Conservation (phyloP, 805 yeast species). For the Metschnikowia henanensis region DNA sequence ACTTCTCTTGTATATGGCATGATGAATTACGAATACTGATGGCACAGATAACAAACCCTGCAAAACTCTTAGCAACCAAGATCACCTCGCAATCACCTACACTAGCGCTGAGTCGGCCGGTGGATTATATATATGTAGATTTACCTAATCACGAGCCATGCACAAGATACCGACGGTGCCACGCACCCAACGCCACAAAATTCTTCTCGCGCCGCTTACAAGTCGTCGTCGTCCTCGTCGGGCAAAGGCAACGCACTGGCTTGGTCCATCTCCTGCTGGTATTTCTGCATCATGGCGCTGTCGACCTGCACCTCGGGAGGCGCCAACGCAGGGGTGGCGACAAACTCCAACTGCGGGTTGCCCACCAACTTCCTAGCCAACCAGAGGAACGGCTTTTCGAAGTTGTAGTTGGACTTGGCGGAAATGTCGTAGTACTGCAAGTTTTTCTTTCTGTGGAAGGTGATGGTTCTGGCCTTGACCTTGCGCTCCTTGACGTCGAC, state of each 20-base stretch:
- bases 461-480: slow-evolving; percentile 99
- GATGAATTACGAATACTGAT: neutral
- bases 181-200: neutral
- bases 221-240: slow-evolving; percentile 99
- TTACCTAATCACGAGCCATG: slow-evolving; percentile 8
- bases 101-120: slow-evolving; percentile 3
- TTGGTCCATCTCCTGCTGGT: slow-evolving; percentile 99
- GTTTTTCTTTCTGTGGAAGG: slow-evolving; percentile 99
- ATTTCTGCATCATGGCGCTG: slow-evolving; percentile 93
- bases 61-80: too few relatives aligned
- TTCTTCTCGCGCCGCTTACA: slow-evolving; percentile 46
- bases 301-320: slow-evolving; percentile 99
- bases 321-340: slow-evolving; percentile 98
- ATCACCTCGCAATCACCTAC: too few relatives aligned
- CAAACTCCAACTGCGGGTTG: slow-evolving; percentile 97
- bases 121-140: slow-evolving; percentile 4
- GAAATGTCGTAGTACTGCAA: slow-evolving; percentile 99
- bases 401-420: slow-evolving; percentile 99
- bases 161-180: neutral
- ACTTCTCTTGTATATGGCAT: neutral
- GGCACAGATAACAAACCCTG: too few relatives aligned
- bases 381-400: slow-evolving; percentile 99
- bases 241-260: slow-evolving; percentile 99
- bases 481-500: slow-evolving; percentile 99
- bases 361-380: slow-evolving; percentile 99